These are phyloP conservation scores for Acacia crassicarpa DNA, from an alignment of 306 rosid genomes.

Conservation along the genomic window DNA sequence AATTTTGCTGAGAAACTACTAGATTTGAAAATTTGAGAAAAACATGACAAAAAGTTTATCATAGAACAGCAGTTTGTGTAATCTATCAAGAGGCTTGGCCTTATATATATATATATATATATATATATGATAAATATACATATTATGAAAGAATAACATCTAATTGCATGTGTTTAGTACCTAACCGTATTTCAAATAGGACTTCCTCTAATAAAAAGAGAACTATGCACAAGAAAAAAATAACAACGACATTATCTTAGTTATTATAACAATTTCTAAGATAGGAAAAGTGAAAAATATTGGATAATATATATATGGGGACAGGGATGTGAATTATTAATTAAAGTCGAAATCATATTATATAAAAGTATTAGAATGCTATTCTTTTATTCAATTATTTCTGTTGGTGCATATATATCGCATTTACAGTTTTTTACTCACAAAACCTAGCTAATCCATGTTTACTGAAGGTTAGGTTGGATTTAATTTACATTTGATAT, in stretches of 20 bases:
- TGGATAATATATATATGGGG: background rate
- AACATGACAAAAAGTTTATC: background rate
- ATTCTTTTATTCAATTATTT: background rate
- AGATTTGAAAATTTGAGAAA: background rate
- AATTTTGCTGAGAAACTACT: conserved; percentile 11
- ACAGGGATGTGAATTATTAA: background rate
- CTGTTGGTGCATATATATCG: background rate
- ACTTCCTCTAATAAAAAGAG: too few species aligned
- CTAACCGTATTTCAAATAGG: too few species aligned
- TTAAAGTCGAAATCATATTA: background rate
- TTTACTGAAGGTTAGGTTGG: background rate
- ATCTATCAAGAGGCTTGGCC: background rate
- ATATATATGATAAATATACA: background rate
- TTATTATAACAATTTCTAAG: background rate
- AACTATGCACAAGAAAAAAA: background rate
- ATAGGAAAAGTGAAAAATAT: background rate
- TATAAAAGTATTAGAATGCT: background rate
- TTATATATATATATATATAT: too few species aligned
- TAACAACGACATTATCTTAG: background rate
- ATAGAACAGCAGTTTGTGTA: background rate
- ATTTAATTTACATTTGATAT: background rate
- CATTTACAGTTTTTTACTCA: background rate
- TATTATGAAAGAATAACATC: background rate
- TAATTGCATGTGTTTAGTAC: too few species aligned
- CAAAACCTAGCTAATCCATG: background rate